A percentile compares a stretch with the other conserved stretches of the same genome.
Conservation (phyloP, 2,329 filamentous ascomycete genomes). For the Sphaerulina musiva region DNA sequence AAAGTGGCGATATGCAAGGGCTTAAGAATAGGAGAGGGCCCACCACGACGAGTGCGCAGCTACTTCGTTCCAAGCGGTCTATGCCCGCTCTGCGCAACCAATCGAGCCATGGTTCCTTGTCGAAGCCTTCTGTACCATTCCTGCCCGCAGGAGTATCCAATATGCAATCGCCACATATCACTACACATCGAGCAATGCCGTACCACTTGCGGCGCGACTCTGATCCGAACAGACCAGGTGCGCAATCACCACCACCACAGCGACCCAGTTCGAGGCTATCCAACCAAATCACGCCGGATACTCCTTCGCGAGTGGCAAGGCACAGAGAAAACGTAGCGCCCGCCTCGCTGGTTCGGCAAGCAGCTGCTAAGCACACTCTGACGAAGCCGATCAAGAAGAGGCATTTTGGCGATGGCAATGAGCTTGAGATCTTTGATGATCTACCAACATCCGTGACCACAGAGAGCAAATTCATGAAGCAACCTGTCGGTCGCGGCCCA, state of each 20-base stretch:
- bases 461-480: conserved; percentile 77
- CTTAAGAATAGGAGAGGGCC: conserved; percentile 52
- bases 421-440: conserved; percentile 91
- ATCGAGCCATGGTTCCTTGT: conserved; percentile 41
- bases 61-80: conserved; percentile 55
- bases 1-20: conserved; percentile 70
- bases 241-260: conserved; percentile 40
- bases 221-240: conserved; percentile 49
- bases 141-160: conserved; percentile 68
- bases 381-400: conserved; percentile 64
- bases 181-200: conserved; percentile 55
- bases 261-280: conserved; percentile 45
- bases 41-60: conserved; percentile 48
- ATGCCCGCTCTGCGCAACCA: conserved; percentile 51
- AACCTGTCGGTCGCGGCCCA: conserved; percentile 62
- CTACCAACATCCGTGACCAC: conserved; percentile 76
- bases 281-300: conserved; percentile 45
- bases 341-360: conserved; percentile 45
- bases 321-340: conserved; percentile 41
- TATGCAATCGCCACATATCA: conserved; percentile 70
- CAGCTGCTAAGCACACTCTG: conserved; percentile 60
- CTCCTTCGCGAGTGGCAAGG: conserved; percentile 40
- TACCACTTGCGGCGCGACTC: conserved; percentile 76
- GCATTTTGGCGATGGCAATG: conserved; percentile 85
- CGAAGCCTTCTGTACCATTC: conserved; percentile 67